Evolutionary conservation across 176 grass and related monocot genomes (phyloP), one percentile per base, ranked within the genome.

Genomic region (Aegilops longissima): DNA sequence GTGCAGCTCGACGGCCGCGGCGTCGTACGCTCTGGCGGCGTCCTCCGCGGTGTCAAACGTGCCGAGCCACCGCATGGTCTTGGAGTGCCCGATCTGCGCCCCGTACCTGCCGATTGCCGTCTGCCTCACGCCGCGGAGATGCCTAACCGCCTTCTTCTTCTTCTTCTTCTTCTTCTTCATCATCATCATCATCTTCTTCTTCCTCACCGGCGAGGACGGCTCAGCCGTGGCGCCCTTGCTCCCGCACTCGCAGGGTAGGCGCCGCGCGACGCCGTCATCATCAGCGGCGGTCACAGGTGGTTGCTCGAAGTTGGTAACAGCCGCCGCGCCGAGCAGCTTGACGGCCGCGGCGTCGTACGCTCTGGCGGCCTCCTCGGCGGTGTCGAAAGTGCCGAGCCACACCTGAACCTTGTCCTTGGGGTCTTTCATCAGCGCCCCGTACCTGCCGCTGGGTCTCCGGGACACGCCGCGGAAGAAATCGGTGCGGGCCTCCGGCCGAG

Each of bases 371-470:
- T 97, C 92, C 90, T 97, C 94, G 4, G 94, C 94, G 17, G 94
- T 97, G 82, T 97, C 90, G 82, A 87, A 97, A 21, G 92, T 97
- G 12, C 94, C 94, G 0, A 97, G 94, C 92, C 94, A 97, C 0
- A 94, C 84, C 3, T 16, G 29, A 31, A 27, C 13, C 3, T 17
- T 5, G 10, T 12, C 5, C 64, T 17, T 8, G 4, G 2, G 5
- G 29, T 33, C 5, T 0, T 27, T 67, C 25, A 67, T 8, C 29
- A 8, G 29, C 12, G 65, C 65, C 65, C 2, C 29, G 29, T 31
- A 67, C 56, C 20, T n/a, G 56, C 56, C 56, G 6, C 1, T n/a
- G 0, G 5, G 45, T 14, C 0, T 17, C 2, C 65, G 65, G 65
- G 14, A 4, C 13, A 33, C 29, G 29, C 65, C 7, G 14, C 66